These are phyloP conservation scores for Cucurbita ficifolia DNA, from an alignment of 306 rosid genomes.

Conservation along the genomic window DNA sequence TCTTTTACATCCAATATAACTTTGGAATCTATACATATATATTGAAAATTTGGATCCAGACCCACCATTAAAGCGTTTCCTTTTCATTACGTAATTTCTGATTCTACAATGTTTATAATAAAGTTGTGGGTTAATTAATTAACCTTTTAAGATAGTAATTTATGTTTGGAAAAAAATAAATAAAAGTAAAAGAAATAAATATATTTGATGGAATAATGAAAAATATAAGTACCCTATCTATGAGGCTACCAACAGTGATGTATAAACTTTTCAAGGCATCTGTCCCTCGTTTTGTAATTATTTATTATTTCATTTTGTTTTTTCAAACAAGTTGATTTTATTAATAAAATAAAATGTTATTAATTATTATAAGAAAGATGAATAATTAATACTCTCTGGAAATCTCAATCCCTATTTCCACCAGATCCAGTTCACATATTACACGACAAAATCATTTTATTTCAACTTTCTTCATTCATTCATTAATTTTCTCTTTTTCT, in stretches of 20 bases:
- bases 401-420: constrained; percentile 3
- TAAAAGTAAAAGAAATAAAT: no score
- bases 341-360: background rate
- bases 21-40: background rate
- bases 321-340: background rate
- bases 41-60: background rate
- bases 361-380: constrained; percentile 11
- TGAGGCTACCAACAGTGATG: constrained; percentile 1
- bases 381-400: constrained; percentile 8
- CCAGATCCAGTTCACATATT: constrained; percentile 6
- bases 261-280: background rate
- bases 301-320: background rate
- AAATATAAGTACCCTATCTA: background rate
- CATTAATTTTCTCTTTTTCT: background rate
- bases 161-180: background rate
- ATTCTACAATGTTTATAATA: background rate
- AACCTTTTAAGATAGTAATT: background rate
- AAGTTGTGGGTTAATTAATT: no score
- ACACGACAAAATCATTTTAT: constrained; percentile 1
- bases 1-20: background rate
- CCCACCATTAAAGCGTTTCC: background rate
- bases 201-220: background rate
- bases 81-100: background rate
- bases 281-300: background rate
- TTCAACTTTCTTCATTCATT: background rate